Conservation (phyloP, 306 rosid genomes). For the Pyrus bretschneideri region DNA sequence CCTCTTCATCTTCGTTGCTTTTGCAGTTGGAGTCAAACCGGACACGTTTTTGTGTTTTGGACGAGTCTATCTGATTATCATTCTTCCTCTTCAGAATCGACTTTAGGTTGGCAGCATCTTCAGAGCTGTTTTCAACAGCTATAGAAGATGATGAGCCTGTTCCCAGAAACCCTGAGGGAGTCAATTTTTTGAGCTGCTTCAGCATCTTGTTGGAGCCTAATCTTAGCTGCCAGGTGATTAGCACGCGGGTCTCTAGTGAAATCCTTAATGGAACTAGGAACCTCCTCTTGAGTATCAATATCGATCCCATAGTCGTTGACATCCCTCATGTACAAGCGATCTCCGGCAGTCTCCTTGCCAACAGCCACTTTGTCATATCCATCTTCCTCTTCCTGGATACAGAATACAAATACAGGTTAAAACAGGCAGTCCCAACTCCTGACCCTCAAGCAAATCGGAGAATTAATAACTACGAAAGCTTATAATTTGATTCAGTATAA, state of each 20-base stretch:
- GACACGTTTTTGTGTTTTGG: constrained; percentile 57
- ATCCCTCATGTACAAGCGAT: constrained; percentile 64
- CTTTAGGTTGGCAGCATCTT: constrained; percentile 38
- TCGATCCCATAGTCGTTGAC: constrained; percentile 58
- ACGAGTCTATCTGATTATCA: constrained; percentile 31
- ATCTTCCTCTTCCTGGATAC: constrained; percentile 87
- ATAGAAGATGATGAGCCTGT: constrained; percentile 13
- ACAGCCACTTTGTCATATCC: constrained; percentile 79
- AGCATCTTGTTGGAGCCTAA: constrained; percentile 63
- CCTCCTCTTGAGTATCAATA: constrained; percentile 38
- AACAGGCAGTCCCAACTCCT: background rate
- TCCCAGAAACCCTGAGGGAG: constrained; percentile 49
- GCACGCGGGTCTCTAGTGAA: constrained; percentile 76
- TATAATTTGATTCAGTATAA: background rate
- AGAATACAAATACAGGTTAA: background rate
- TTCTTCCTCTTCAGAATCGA: constrained; percentile 81
- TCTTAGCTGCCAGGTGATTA: constrained; percentile 70
- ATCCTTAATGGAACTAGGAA: constrained; percentile 42
- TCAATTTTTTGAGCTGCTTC: constrained; percentile 52
- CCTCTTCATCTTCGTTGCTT: constrained; percentile 23
- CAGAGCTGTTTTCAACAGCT: constrained; percentile 17
- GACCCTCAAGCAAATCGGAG: background rate
- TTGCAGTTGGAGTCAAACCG: constrained; percentile 66
- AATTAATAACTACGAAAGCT: too few relatives aligned
- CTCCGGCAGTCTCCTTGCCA: constrained; percentile 50